Percentiles rank a stretch among this genome's conserved stretches.
Conservation (phyloP, 192 early-diverging fungal genomes). For the Rhizophlyctis rosea region DNA sequence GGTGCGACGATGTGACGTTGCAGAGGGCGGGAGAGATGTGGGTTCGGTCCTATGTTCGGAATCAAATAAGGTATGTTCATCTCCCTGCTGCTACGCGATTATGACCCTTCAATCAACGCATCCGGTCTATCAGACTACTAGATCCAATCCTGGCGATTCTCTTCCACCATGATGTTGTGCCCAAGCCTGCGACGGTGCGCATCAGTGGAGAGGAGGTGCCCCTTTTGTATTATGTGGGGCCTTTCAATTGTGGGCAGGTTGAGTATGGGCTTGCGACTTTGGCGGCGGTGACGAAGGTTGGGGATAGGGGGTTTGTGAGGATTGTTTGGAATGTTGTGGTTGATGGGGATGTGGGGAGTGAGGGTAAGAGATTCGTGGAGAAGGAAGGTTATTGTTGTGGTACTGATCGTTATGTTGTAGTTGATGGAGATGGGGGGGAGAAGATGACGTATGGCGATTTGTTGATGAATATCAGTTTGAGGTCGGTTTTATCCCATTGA, state of each 20-base stretch:
- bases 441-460: conserved; percentile 24
- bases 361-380: too few species aligned
- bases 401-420: not conserved
- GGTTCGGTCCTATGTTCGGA: conserved; percentile 65
- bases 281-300: conserved; percentile 48
- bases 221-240: conserved; percentile 50
- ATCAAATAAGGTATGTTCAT: conserved; percentile 25
- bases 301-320: conserved; percentile 50
- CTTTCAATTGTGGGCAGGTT: conserved; percentile 67
- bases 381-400: too few species aligned
- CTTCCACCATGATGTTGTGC: conserved; percentile 24
- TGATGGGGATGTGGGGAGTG: not conserved
- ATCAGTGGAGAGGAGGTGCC: conserved; percentile 18
- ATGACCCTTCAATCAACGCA: too few species aligned
- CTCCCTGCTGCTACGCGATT: not conserved
- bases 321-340: conserved; percentile 35
- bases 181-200: not conserved
- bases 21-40: conserved; percentile 65
- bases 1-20: conserved; percentile 49
- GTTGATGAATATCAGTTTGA: conserved; percentile 25
- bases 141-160: conserved; percentile 53
- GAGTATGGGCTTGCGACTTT: conserved; percentile 64
- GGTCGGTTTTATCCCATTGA: conserved; percentile 10
- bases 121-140: conserved; percentile 46
- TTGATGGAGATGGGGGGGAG: not conserved